Base-by-base conservation (phyloP, 148 eudicot genomes). In the Arctostaphylos glauca region DNA sequence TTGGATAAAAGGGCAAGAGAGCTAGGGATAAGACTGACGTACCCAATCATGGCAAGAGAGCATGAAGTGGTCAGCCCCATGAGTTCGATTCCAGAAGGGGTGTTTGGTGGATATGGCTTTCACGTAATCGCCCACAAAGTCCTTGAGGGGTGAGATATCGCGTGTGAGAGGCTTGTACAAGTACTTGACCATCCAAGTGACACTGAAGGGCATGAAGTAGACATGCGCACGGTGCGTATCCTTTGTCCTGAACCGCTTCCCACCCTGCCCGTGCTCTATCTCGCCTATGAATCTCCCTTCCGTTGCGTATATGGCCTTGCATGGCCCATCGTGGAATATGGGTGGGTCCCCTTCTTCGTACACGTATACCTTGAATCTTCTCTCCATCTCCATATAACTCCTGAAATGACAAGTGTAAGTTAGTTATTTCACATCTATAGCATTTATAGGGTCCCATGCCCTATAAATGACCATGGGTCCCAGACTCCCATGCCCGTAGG, bases 1-100 rank as follows among this genome's bases (percentile, higher is more conserved):
- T 8, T 1, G 12, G 41, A 64, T 5, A 25, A 43, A 66, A 43
- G 13, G 56, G 56, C 12, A 15, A 12, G 56, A 13, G 56, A 2
- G 18, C 12, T 3, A 58, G 62, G 19, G 62, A 58, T 16, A 58
- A 58, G 0, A 55, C 0, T 48, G 8, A 59, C 50, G n/a, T 89
- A 95, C 98, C 98, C 97, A 96, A 86, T 96, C 99, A 87, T 96
- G 99, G 79, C 98, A 95, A 82, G 96, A 82, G 43, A 95, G 93
- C 98, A 95, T 95, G 89, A 95, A 95, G 83, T 95, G 98, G 82
- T 95, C 95, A 74, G 98, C 93, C 0, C 96, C 98, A 47, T 54
- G 83, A 49, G 94, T 87, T 9, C 79, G 52, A 71, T 95, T 95
- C 98, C 98, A 96, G 81, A 91, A 96, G 6, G 97, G 97, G 86